Evolutionary conservation across 2,329 filamentous ascomycete species (phyloP).

Genomic region (Fragosphaeria purpurea): DNA sequence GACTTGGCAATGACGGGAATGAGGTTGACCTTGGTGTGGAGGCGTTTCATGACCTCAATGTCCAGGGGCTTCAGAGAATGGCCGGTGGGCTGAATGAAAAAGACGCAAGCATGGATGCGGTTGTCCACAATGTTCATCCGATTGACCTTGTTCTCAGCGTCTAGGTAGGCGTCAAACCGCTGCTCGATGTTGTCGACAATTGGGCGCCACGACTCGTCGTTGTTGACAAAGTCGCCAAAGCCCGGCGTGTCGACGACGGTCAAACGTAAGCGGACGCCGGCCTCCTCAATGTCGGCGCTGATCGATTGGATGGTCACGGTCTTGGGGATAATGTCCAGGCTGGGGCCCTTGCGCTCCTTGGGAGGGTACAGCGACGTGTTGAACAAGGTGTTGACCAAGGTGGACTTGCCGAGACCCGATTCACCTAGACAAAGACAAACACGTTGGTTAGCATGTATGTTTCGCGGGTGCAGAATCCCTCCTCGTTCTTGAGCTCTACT

Average conservation of each 20-base stretch:
- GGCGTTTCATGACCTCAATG: slow-evolving; percentile 97
- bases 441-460: not conserved
- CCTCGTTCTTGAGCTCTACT: slow-evolving; percentile 31
- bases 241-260: slow-evolving; percentile 97
- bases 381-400: slow-evolving; percentile 97
- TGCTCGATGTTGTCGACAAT: slow-evolving; percentile 99
- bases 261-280: slow-evolving; percentile 87
- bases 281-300: slow-evolving; percentile 95
- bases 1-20: slow-evolving; percentile 99
- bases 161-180: slow-evolving; percentile 94
- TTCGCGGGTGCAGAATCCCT: no score
- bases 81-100: slow-evolving; percentile 98
- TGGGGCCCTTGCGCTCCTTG: slow-evolving; percentile 95
- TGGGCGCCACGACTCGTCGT: slow-evolving; percentile 97
- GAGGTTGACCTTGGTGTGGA: slow-evolving; percentile 99
- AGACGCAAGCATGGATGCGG: slow-evolving; percentile 96
- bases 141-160: slow-evolving; percentile 99
- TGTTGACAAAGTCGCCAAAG: slow-evolving; percentile 99
- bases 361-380: slow-evolving; percentile 98
- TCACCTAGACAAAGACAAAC: slow-evolving; percentile 54
- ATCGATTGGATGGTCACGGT: slow-evolving; percentile 91
- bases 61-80: slow-evolving; percentile 97
- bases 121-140: slow-evolving; percentile 99
- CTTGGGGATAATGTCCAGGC: slow-evolving; percentile 97
- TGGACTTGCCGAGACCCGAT: slow-evolving; percentile 98